Evolutionary conservation across 1,139 yeast species (phyloP).

Genomic region (Lodderomyces oxycetoniae): DNA sequence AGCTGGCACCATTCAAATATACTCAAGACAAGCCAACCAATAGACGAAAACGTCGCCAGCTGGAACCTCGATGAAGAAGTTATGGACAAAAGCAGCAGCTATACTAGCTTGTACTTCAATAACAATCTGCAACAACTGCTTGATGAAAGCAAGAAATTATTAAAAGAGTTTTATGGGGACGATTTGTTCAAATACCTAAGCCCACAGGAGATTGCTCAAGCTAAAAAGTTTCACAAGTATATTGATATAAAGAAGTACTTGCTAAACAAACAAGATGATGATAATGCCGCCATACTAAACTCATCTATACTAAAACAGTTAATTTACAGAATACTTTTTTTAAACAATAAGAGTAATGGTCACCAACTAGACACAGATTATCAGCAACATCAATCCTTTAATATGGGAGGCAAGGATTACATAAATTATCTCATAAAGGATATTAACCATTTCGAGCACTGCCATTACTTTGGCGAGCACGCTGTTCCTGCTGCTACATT

Average conservation of each 20-base stretch:
- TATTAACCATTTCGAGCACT: conserved; percentile 4
- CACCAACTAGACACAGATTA: neutral
- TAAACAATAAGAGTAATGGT: neutral
- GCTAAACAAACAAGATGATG: conserved; percentile 11
- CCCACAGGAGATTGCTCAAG: conserved; percentile 25
- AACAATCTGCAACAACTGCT: conserved; percentile 7
- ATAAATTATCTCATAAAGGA: conserved; percentile 15
- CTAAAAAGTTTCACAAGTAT: conserved; percentile 23
- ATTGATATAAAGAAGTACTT: conserved; percentile 16
- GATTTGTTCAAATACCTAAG: conserved; percentile 26
- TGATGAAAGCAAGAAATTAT: conserved; percentile 11
- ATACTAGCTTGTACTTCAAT: neutral
- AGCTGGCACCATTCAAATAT: conserved; percentile 20
- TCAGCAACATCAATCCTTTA: conserved; percentile 1
- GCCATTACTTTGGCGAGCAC: conserved; percentile 7
- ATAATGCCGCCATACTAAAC: neutral
- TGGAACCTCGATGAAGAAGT: conserved; percentile 41
- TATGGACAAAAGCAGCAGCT: conserved; percentile 16
- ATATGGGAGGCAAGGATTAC: conserved; percentile 13
- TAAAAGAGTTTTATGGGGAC: conserved; percentile 32
- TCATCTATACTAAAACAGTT: conserved; percentile 14
- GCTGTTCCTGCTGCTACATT: conserved; percentile 9
- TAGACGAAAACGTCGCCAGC: conserved; percentile 42
- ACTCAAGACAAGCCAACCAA: conserved; percentile 6
- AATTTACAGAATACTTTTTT: conserved; percentile 15